Base-by-base conservation (phyloP, 305 asterid species). In the Salvia sclarea region DNA sequence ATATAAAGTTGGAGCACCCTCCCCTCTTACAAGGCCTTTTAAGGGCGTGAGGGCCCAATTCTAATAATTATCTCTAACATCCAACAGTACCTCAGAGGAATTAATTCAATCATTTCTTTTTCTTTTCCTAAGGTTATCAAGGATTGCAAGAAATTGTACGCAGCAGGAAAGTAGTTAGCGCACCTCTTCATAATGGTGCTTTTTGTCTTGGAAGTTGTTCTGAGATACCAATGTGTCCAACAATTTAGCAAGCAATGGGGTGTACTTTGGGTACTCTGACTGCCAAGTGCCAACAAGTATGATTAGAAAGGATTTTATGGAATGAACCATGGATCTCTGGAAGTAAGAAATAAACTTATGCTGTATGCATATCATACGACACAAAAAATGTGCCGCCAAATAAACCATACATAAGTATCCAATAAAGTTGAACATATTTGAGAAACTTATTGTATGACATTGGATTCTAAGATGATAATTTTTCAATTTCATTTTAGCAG, bases 181-280 rank as follows among this genome's bases (percentile, higher is more conserved):
- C 88, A 91, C 99, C 97, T 86, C 95, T 75, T 83, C 88, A 69
- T 79, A 80, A 62, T 85, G 89, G 59, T 49, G 91, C 83, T 71
- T 75, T 83, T 87, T 86, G 80, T 86, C 94, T 67, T 84, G 88
- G 40, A 61, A 70, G 35, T 80, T 84, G 73, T 77, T 83, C 83
- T 72, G 82, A 70, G 92, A 84, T 68, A 85, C 80, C 80, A 87
- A 70, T 53, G 86, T 90, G 72, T 94, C 99, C 88, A 94, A 76
- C 79, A 91, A 80, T 81, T 94, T 91, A 61, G 95, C 88, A 80
- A 94, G 97, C 89, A 94, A 76, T 40, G 97, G 89, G 28, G 99
- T 88, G 80, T 91, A 89, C 35, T 86, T 86, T 24, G 95, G 97
- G 81, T 89, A 94, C 77, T 94, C 97, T 8, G 86, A 73, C 99